Conservation (phyloP, 768 basidiomycete genomes). For the Amanita molliuscula region DNA sequence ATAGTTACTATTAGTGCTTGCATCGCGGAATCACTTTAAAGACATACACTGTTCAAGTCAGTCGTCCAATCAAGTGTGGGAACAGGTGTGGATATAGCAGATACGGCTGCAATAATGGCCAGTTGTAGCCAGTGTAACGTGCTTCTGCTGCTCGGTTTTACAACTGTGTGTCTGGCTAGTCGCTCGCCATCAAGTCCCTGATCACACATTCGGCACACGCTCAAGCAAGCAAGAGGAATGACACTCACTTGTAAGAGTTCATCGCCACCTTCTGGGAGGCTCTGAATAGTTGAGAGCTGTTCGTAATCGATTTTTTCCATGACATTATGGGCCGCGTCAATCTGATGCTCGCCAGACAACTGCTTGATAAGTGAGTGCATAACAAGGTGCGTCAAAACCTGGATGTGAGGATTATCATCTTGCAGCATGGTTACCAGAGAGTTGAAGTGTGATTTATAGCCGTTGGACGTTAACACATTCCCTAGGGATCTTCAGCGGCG, state of each 20-base stretch:
- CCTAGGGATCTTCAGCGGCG: slow-evolving; percentile 26
- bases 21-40: background rate
- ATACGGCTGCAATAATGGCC: slow-evolving; percentile 40
- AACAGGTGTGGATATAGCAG: slow-evolving; percentile 30
- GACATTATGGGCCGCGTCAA: slow-evolving; percentile 40
- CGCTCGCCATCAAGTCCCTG: slow-evolving; percentile 36
- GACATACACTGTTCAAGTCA: slow-evolving; percentile 22
- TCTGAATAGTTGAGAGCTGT: slow-evolving; percentile 35
- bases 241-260: slow-evolving; percentile 22
- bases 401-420: slow-evolving; percentile 38
- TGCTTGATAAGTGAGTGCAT: slow-evolving; percentile 48
- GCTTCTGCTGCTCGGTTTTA: slow-evolving; percentile 50
- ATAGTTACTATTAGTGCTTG: background rate
- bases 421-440: slow-evolving; percentile 42
- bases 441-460: slow-evolving; percentile 30
- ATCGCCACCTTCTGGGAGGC: slow-evolving; percentile 19
- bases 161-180: slow-evolving; percentile 37
- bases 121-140: slow-evolving; percentile 50
- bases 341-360: slow-evolving; percentile 46
- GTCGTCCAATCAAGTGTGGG: slow-evolving; percentile 43
- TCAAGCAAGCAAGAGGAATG: background rate
- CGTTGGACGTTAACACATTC: slow-evolving; percentile 48
- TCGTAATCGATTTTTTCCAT: slow-evolving; percentile 36
- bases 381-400: slow-evolving; percentile 51
- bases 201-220: background rate